Conservation (phyloP, 495 filamentous ascomycete genomes). For the Talaromyces thailandensis region DNA sequence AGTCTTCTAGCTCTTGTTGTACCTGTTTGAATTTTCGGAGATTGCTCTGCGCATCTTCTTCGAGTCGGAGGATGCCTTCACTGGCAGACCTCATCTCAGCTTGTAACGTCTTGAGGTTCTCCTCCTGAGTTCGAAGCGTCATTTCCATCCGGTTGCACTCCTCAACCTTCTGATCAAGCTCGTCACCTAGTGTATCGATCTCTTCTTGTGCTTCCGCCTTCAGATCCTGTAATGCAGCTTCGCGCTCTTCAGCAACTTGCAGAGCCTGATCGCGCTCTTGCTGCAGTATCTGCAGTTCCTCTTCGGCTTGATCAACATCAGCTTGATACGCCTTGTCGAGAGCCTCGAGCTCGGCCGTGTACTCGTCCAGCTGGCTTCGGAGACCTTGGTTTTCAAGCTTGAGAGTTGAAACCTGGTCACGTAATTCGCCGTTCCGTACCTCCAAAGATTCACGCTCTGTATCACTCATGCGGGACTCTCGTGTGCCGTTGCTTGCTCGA, state of each 20-base stretch:
- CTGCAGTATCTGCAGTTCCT: constrained; percentile 75
- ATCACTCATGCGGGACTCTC: constrained; percentile 63
- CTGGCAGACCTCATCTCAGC: constrained; percentile 85
- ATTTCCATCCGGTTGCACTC: constrained; percentile 65
- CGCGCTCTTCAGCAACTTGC: constrained; percentile 66
- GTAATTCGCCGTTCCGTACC: constrained; percentile 67
- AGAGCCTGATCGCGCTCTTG: constrained; percentile 81
- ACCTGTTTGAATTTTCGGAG: constrained; percentile 61
- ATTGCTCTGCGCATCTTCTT: constrained; percentile 71
- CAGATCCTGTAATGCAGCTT: constrained; percentile 70
- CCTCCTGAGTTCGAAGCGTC: constrained; percentile 42
- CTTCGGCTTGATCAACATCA: constrained; percentile 64
- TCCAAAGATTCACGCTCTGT: constrained; percentile 80
- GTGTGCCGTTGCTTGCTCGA: constrained; percentile 60
- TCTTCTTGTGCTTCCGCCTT: constrained; percentile 74
- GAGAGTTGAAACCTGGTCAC: constrained; percentile 75
- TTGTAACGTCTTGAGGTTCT: constrained; percentile 78
- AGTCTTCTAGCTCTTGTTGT: constrained; percentile 64
- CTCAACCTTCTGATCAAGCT: constrained; percentile 62
- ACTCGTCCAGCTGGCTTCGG: constrained; percentile 61
- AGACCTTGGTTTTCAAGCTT: constrained; percentile 80
- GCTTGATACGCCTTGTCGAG: constrained; percentile 59
- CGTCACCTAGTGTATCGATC: constrained; percentile 72
- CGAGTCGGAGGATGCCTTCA: constrained; percentile 72
- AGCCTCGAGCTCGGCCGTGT: constrained; percentile 55